These are phyloP conservation scores for Carex myosuroides DNA, from an alignment of 176 grass and related monocot species.

Conservation along the genomic window DNA sequence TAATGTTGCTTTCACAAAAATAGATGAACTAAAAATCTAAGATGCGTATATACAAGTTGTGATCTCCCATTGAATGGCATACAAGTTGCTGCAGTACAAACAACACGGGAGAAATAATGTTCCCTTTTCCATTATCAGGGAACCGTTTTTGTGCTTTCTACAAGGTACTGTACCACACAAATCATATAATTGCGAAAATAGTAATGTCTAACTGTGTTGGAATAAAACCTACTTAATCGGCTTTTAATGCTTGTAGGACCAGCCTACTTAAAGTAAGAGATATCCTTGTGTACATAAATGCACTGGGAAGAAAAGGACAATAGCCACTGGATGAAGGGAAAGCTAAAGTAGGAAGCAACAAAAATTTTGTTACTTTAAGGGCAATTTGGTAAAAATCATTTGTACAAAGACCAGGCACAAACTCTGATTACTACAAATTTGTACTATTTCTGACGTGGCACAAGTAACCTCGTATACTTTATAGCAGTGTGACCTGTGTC, in stretches of 20 bases:
- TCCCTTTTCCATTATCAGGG: neutral
- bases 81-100: neutral
- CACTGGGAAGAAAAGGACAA: neutral
- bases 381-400: neutral
- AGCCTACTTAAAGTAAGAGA: neutral
- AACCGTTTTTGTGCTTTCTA: neutral
- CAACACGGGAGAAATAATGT: neutral
- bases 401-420: neutral
- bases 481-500: neutral
- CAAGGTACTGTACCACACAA: neutral
- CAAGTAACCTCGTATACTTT: neutral
- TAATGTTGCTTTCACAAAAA: neutral
- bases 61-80: neutral
- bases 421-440: neutral
- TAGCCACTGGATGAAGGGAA: neutral
- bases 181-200: neutral
- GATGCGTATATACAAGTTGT: neutral
- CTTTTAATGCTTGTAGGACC: neutral
- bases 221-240: neutral
- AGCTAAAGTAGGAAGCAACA: neutral
- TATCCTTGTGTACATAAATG: neutral
- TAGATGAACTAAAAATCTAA: neutral
- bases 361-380: neutral
- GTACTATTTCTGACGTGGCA: slow-evolving; percentile 5
- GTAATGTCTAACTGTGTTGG: neutral